phyloP scores from a whole-genome alignment of 2,329 filamentous ascomycete species.

The Colletotrichum musae region DNA sequence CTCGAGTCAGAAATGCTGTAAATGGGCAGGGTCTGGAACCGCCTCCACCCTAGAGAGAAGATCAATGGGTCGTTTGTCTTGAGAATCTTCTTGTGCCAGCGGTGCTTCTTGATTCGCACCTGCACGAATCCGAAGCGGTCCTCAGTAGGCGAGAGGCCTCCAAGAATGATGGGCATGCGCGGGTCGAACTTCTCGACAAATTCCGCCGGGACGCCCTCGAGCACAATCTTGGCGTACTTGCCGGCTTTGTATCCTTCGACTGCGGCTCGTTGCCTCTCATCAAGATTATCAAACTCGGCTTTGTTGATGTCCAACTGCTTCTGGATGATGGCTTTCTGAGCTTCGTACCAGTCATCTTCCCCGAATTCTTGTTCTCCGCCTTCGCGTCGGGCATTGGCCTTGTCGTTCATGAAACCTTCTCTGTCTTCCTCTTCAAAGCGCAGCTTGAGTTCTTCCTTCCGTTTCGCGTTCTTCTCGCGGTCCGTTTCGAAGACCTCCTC shows the following conservation, averaged over 20 bases:
- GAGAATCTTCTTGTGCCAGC: constrained; percentile 99
- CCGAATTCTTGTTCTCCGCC: constrained; percentile 85
- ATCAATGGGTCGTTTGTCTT: constrained; percentile 99
- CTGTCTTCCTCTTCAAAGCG: constrained; percentile 98
- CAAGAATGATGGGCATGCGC: constrained; percentile 86
- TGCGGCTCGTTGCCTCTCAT: constrained; percentile 84
- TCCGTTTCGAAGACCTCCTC: constrained; percentile 82
- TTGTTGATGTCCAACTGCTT: constrained; percentile 98
- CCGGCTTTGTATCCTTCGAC: constrained; percentile 94
- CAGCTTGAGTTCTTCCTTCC: constrained; percentile 94
- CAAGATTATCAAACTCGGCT: constrained; percentile 89
- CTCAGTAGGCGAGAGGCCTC: constrained; percentile 93
- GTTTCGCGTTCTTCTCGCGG: constrained; percentile 88
- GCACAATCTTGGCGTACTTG: constrained; percentile 91
- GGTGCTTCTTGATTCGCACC: constrained; percentile 94
- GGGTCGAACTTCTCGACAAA: constrained; percentile 88
- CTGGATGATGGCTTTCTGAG: constrained; percentile 93
- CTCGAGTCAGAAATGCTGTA: constrained; percentile 97
- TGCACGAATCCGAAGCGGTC: constrained; percentile 97
- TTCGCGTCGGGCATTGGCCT: constrained; percentile 81
- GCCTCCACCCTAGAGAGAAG: constrained; percentile 95
- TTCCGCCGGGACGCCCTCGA: constrained; percentile 91
- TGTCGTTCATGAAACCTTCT: constrained; percentile 95
- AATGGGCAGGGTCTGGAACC: constrained; percentile 92
- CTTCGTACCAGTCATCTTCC: constrained; percentile 99